These are phyloP conservation scores for Porphyrellus cyaneotinctus DNA, from an alignment of 768 basidiomycete species.

Conservation along the genomic window DNA sequence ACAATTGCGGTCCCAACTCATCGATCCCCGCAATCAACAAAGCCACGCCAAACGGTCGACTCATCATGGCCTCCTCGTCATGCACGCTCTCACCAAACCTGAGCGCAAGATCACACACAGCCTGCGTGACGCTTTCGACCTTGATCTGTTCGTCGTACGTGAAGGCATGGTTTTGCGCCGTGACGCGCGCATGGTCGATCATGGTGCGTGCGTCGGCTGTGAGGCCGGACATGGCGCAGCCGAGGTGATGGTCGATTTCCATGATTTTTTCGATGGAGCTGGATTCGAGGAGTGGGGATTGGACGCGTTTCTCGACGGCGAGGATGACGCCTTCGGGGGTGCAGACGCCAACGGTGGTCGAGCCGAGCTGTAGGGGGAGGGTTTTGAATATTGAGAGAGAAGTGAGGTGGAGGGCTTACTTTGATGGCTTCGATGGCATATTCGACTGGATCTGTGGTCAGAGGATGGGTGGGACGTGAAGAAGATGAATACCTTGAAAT, in stretches of 20 bases:
- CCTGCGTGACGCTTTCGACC: slow-evolving; percentile 97
- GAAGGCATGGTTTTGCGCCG: slow-evolving; percentile 91
- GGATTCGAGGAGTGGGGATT: slow-evolving; percentile 92
- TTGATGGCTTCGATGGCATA: slow-evolving; percentile 99
- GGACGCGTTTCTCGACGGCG: slow-evolving; percentile 97
- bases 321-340: slow-evolving; percentile 89
- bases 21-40: slow-evolving; percentile 96
- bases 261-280: slow-evolving; percentile 99
- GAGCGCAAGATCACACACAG: slow-evolving; percentile 94
- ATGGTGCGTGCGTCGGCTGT: slow-evolving; percentile 98
- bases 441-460: slow-evolving; percentile 62
- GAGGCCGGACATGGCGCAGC: slow-evolving; percentile 96
- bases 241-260: slow-evolving; percentile 97
- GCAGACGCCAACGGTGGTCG: slow-evolving; percentile 93
- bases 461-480: neutral
- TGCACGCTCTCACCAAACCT: slow-evolving; percentile 99
- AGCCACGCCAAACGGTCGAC: slow-evolving; percentile 97
- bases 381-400: neutral
- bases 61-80: slow-evolving; percentile 99
- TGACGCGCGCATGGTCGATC: slow-evolving; percentile 99
- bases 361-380: slow-evolving; percentile 69
- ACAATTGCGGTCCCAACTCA: slow-evolving; percentile 95
- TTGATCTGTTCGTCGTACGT: slow-evolving; percentile 96
- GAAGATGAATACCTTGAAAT: slow-evolving; percentile 79
- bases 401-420: slow-evolving; percentile 38